Percentiles rank a stretch among this genome's conserved stretches.
These are phyloP conservation scores for Teunomyces gatunensis DNA, from an alignment of 805 yeast species.

Conservation along the genomic window DNA sequence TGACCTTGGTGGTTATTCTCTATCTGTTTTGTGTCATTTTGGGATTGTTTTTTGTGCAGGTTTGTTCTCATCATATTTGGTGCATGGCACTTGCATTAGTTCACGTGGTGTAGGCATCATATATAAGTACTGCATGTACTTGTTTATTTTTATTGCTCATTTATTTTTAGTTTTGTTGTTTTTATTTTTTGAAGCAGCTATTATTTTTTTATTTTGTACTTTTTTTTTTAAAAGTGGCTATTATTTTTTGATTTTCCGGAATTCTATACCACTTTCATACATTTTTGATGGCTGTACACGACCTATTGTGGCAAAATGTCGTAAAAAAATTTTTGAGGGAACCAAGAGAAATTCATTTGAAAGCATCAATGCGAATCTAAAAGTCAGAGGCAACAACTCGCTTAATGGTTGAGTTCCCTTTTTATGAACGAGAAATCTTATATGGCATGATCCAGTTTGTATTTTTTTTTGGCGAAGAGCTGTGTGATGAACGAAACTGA, in stretches of 20 bases:
- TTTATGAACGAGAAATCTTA: background rate
- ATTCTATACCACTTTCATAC: background rate
- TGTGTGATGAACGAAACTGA: too few relatives aligned
- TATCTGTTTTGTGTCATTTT: background rate
- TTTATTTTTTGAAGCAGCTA: too few relatives aligned
- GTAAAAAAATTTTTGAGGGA: background rate
- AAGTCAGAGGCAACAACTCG: background rate
- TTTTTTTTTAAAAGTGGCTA: background rate
- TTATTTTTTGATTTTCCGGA: background rate
- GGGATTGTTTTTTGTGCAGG: background rate
- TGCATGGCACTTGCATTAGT: background rate
- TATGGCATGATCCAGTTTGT: background rate
- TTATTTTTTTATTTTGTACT: too few relatives aligned
- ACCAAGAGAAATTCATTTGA: background rate
- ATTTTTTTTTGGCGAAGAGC: too few relatives aligned
- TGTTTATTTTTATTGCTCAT: too few relatives aligned
- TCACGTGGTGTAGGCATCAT: background rate
- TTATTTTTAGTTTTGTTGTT: too few relatives aligned
- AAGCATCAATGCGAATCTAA: background rate
- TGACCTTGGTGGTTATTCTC: slow-evolving; percentile 15
- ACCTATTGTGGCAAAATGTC: background rate
- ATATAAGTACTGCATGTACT: too few relatives aligned
- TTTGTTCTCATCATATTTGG: background rate
- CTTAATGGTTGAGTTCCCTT: background rate
- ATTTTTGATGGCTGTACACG: background rate